Conservation (phyloP, 179 eudicot genomes). For the Silene vulgaris region DNA sequence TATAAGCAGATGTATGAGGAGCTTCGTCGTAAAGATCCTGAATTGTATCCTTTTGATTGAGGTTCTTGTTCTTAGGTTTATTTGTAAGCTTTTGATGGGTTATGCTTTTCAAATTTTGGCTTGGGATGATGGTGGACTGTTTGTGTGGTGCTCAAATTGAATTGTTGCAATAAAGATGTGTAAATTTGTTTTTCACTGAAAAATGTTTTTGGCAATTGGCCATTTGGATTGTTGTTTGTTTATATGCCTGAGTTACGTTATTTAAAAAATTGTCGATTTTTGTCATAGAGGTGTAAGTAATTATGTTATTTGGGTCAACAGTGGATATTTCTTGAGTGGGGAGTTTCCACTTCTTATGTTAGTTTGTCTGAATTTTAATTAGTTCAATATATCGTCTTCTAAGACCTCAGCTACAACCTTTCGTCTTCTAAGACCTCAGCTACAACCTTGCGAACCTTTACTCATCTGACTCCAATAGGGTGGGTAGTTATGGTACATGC, state of each 20-base stretch:
- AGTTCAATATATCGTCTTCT: background rate
- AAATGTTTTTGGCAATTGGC: background rate
- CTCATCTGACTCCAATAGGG: background rate
- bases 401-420: background rate
- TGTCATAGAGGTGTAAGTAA: background rate
- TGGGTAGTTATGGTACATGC: background rate
- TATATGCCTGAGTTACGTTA: background rate
- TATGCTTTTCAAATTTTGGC: background rate
- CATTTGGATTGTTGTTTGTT: background rate
- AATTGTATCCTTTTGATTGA: slow-evolving; percentile 53
- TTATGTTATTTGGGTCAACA: background rate
- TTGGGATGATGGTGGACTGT: background rate
- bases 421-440: background rate
- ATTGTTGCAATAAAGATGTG: too few species aligned
- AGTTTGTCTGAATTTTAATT: background rate
- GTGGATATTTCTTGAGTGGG: background rate
- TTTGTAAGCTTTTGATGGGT: background rate
- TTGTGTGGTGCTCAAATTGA: background rate
- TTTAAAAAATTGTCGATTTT: background rate
- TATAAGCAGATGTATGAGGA: slow-evolving; percentile 94
- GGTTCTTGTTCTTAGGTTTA: background rate
- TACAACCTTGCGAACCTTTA: background rate
- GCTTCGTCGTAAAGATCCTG: slow-evolving; percentile 84
- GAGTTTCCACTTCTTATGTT: background rate
- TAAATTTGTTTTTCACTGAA: background rate